Base-by-base conservation (phyloP, 257 asterid genomes). In the Rehmannia glutinosa region DNA sequence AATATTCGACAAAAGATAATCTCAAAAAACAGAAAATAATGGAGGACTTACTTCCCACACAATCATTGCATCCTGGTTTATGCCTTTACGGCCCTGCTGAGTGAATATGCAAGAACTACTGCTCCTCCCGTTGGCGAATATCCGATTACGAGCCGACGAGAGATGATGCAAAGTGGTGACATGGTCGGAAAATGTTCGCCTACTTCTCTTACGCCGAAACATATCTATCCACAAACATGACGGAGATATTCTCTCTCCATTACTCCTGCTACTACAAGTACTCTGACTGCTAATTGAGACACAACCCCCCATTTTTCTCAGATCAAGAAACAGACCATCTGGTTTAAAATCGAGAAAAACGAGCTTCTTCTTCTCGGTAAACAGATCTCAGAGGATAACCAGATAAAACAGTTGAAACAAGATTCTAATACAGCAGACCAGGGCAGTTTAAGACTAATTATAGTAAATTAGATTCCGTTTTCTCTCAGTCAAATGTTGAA, bases 71-170 rank as follows among this genome's bases (percentile, higher is more conserved):
- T 92, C 98, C 73, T 92, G 98, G 73, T 92, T 92, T 70, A 92
- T 86, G 77, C 98, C 98, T 71, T 92, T 92, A 52, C 98, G 87
- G 0, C 98, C 98, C 72, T 92, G 98, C 78, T 92, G 98, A 71
- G 98, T 92, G 76, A 84, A 92, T 80, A 92, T 80, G 82, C 98
- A 92, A 68, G 98, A 86, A 76, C 77, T 80, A 62, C 71, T 81
- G 75, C 87, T 90, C 78, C 82, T 83, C 7, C 96, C 99, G 23
- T 93, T 93, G 57, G 94, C 49, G 76, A 85, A 82, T 73, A 86
- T 87, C 66, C 97, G 88, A 59, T 84, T 93, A 20, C 91, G 96
- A 71, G 91, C 71, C 2, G 96, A 85, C 23, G 92, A 72, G 69
- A 91, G 84, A 63, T 91, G 87, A 74, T 82, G 95, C 81, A 85